These are phyloP conservation scores for Cordyceps farinosa DNA, from an alignment of 2,329 filamentous ascomycete species.

Conservation along the genomic window DNA sequence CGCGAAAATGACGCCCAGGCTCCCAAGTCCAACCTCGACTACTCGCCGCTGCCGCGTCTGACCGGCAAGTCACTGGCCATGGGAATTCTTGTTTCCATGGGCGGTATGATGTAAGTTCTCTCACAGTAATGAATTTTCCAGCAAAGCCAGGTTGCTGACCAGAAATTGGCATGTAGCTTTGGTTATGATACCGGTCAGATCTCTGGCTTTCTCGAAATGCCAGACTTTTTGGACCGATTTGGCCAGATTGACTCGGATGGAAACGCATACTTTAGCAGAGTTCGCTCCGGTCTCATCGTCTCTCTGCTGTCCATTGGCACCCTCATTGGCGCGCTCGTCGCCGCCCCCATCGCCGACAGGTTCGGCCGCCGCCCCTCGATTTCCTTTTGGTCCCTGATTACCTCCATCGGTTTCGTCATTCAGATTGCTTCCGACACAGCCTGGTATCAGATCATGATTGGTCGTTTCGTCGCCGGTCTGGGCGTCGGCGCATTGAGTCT, in stretches of 20 bases:
- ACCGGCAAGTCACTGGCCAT: slow-evolving; percentile 36
- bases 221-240: slow-evolving; percentile 52
- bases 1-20: slow-evolving; percentile 28
- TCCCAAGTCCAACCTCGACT: slow-evolving; percentile 38
- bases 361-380: slow-evolving; percentile 63
- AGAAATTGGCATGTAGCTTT: slow-evolving; percentile 27
- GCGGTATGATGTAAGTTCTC: slow-evolving; percentile 39
- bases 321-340: slow-evolving; percentile 55
- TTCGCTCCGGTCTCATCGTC: slow-evolving; percentile 57
- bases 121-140: not conserved
- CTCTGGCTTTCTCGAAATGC: slow-evolving; percentile 56
- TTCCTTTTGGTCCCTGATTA: slow-evolving; percentile 56
- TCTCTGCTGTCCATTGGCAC: slow-evolving; percentile 57
- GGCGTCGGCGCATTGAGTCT: slow-evolving; percentile 65
- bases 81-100: slow-evolving; percentile 42
- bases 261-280: slow-evolving; percentile 45
- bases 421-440: slow-evolving; percentile 52
- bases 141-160: not conserved
- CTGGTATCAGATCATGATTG: slow-evolving; percentile 66
- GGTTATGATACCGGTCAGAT: slow-evolving; percentile 53
- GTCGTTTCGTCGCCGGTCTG: slow-evolving; percentile 61
- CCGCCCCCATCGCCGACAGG: slow-evolving; percentile 61
- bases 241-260: slow-evolving; percentile 39
- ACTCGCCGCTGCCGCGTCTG: slow-evolving; percentile 41
- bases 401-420: slow-evolving; percentile 63